These are phyloP conservation scores for Eleusine coracana DNA, from an alignment of 176 grass and related monocot genomes.

Conservation along the genomic window DNA sequence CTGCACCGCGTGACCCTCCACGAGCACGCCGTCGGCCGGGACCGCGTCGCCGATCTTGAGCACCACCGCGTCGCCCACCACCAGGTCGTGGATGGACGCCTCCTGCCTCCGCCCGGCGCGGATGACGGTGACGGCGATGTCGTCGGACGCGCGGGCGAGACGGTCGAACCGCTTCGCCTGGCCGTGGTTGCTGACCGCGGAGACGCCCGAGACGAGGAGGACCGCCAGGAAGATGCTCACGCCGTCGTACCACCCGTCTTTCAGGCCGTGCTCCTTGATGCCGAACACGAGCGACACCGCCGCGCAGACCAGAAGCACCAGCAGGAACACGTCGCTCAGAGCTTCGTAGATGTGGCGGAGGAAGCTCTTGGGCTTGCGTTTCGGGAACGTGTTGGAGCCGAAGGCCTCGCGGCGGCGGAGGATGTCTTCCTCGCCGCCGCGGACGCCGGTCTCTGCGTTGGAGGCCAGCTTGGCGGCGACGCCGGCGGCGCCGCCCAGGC, in stretches of 20 bases:
- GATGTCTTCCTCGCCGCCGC: slow-evolving; percentile 37
- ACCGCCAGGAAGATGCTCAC: slow-evolving; percentile 78
- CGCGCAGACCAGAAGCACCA: slow-evolving; percentile 62
- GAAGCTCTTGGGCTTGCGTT: slow-evolving; percentile 61
- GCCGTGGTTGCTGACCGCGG: slow-evolving; percentile 67
- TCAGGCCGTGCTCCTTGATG: slow-evolving; percentile 69
- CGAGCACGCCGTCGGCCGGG: slow-evolving; percentile 63
- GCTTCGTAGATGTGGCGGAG: slow-evolving; percentile 57
- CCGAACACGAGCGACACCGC: slow-evolving; percentile 69
- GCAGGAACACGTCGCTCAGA: slow-evolving; percentile 59
- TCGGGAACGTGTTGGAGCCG: slow-evolving; percentile 66
- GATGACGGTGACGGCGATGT: slow-evolving; percentile 49
- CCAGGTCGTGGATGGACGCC: slow-evolving; percentile 57
- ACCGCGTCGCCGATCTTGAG: slow-evolving; percentile 74
- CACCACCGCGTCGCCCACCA: slow-evolving; percentile 68
- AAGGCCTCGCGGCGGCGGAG: slow-evolving; percentile 44
- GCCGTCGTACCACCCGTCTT: slow-evolving; percentile 77
- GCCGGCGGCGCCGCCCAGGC: slow-evolving; percentile 42
- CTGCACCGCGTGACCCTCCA: slow-evolving; percentile 58
- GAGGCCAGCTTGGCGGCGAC: slow-evolving; percentile 41
- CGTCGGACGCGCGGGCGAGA: slow-evolving; percentile 43
- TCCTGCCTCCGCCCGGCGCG: slow-evolving; percentile 46
- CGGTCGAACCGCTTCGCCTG: slow-evolving; percentile 60
- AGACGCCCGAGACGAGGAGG: slow-evolving; percentile 60
- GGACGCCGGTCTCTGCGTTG: slow-evolving; percentile 43